Evolutionary conservation across 768 basidiomycete genomes (phyloP), one percentile per base, ranked within the genome.

Genomic region (Termitomyces bulborhizus): DNA sequence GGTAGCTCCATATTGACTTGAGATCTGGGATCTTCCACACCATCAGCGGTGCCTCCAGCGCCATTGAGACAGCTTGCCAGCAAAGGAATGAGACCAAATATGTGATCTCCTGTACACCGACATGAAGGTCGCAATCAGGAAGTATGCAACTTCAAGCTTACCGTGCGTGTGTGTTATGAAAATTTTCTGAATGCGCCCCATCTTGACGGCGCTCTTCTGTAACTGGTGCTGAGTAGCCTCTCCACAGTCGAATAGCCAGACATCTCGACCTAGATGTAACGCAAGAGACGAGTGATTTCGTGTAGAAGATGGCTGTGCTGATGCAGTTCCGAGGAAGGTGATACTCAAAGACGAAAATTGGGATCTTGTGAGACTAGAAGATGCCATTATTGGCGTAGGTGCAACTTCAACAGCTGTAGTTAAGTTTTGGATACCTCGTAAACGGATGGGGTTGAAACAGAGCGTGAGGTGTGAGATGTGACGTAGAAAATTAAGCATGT

Each of bases 131-230:
- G 40, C 47, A 37, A 34, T n/a, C 15, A 7, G 12, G 8, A 46
- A 9, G n/a, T 18, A 18, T 39, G n/a, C 36, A 24, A 24, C 16
- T 13, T 44, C 36, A 39, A 26, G 39, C 73, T 34, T 54, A 90
- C 92, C 91, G 71, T 94, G 93, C 0, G 88, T 88, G 70, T 95
- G 93, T 1, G 93, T 93, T 57, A 94, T 83, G 66, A 93, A 93
- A 27, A 95, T 81, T 68, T 91, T 92, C 56, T 80, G 77, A 46
- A 93, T 85, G 64, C 69, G 85, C 31, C 89, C 85, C 84, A 90
- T 86, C 68, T 83, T 88, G n/a, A 93, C 76, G 1, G 53, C 60
- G 57, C 86, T 88, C 66, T 78, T 82, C 68, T 90, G 88, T 4
- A 92, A 61, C 61, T 84, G 89, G 62, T 86, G 81, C 62, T 91